Evolutionary conservation across 2,329 filamentous ascomycete species (phyloP).

Genomic region (Neofusicoccum parvum): DNA sequence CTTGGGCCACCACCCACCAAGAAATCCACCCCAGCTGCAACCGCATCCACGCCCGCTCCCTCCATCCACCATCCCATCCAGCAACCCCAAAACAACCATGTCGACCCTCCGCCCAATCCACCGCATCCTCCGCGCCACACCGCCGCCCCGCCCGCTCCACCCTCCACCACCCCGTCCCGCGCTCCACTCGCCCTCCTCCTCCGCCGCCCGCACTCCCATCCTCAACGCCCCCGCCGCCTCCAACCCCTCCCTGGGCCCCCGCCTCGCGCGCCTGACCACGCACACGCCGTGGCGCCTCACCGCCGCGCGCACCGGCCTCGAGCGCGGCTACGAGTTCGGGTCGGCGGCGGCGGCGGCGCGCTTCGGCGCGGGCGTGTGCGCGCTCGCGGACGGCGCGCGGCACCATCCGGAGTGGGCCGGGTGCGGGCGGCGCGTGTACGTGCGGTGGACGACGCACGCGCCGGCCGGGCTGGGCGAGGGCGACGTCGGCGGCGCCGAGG

Average conservation of each 20-base stretch:
- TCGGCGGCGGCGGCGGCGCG: neutral
- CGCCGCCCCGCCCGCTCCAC: neutral
- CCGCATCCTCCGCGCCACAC: neutral
- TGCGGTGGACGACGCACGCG: neutral
- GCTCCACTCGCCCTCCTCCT: neutral
- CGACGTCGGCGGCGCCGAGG: neutral
- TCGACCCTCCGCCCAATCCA: neutral
- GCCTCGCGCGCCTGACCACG: neutral
- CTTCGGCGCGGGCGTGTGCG: neutral
- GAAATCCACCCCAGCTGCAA: too few relatives aligned
- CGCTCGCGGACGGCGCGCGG: neutral
- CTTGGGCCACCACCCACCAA: too few relatives aligned
- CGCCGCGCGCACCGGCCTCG: neutral
- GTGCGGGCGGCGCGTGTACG: neutral
- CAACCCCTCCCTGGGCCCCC: neutral
- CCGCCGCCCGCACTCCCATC: neutral
- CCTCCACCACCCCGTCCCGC: too few relatives aligned
- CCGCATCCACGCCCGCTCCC: too few relatives aligned
- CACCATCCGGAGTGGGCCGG: constrained; percentile 8
- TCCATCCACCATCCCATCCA: neutral
- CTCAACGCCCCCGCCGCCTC: too few relatives aligned
- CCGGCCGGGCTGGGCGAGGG: neutral
- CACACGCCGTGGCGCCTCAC: neutral
- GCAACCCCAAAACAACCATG: neutral
- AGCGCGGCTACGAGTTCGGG: neutral